Evolutionary conservation across 2,329 filamentous ascomycete species (phyloP).

Genomic region (Chaetomiaceae sp.): DNA sequence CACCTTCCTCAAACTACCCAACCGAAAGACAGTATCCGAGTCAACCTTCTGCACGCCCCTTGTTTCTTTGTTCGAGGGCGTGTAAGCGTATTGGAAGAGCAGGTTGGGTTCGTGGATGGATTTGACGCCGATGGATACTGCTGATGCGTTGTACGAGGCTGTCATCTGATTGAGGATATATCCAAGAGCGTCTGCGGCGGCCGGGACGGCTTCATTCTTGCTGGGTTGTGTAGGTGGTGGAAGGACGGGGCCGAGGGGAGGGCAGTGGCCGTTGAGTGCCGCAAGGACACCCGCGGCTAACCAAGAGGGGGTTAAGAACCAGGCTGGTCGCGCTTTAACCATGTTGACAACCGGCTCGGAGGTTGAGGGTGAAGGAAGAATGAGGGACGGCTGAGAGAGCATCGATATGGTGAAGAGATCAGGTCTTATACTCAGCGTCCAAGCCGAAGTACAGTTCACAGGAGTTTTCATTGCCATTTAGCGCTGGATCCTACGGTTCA

Average conservation of each 20-base stretch:
- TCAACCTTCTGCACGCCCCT: slow-evolving; percentile 29
- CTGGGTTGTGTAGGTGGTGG: slow-evolving; percentile 35
- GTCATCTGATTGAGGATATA: slow-evolving; percentile 29
- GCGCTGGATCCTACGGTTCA: too few relatives aligned
- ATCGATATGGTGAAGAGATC: too few relatives aligned
- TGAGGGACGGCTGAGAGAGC: too few relatives aligned
- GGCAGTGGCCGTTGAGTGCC: slow-evolving; percentile 28
- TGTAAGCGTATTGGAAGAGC: slow-evolving; percentile 40
- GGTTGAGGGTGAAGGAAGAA: too few relatives aligned
- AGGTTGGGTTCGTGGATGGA: slow-evolving; percentile 38
- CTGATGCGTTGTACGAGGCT: slow-evolving; percentile 31
- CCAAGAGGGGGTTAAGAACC: too few relatives aligned
- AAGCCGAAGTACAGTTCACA: too few relatives aligned
- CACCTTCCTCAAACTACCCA: slow-evolving; percentile 38
- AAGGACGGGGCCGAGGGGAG: slow-evolving; percentile 41
- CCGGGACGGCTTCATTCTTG: slow-evolving; percentile 29
- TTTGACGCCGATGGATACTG: slow-evolving; percentile 38
- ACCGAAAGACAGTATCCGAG: slow-evolving; percentile 34
- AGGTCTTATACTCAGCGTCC: too few relatives aligned
- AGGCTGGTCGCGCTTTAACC: too few relatives aligned
- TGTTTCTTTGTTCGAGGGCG: slow-evolving; percentile 31
- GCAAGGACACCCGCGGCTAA: background rate
- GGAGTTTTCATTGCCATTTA: too few relatives aligned
- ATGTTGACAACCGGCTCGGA: too few relatives aligned
- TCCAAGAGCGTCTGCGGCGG: slow-evolving; percentile 26